Conservation (phyloP, 1,139 yeast genomes). For the Lodderomyces beijingensis region DNA sequence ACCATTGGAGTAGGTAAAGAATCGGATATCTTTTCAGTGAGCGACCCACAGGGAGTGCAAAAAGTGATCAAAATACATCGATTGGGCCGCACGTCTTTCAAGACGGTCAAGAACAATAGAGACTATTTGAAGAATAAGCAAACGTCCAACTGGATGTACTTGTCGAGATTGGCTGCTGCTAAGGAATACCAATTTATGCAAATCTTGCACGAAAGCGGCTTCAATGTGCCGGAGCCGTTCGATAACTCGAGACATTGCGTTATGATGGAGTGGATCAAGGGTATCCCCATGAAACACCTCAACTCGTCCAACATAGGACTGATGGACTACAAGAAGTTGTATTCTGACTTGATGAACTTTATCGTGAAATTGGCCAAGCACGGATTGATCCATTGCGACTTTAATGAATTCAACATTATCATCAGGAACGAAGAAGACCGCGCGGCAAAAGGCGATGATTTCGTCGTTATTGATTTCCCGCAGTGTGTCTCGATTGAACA, state of each 20-base stretch:
- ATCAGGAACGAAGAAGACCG: slow-evolving; percentile 53
- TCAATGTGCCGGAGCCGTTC: slow-evolving; percentile 81
- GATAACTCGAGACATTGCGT: slow-evolving; percentile 91
- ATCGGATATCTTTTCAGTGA: slow-evolving; percentile 88
- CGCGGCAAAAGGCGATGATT: slow-evolving; percentile 52
- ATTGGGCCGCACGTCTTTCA: slow-evolving; percentile 88
- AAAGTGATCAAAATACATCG: slow-evolving; percentile 86
- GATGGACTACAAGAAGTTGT: slow-evolving; percentile 62
- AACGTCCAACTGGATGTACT: slow-evolving; percentile 83
- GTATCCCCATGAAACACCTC: slow-evolving; percentile 84
- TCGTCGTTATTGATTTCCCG: slow-evolving; percentile 94
- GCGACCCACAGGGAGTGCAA: slow-evolving; percentile 59
- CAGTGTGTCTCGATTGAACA: slow-evolving; percentile 95
- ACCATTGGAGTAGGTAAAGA: slow-evolving; percentile 97
- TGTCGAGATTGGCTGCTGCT: slow-evolving; percentile 85
- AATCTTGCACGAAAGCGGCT: slow-evolving; percentile 67
- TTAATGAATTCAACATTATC: slow-evolving; percentile 92
- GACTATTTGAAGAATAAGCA: slow-evolving; percentile 76
- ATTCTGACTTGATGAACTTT: slow-evolving; percentile 81
- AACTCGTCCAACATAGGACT: slow-evolving; percentile 3
- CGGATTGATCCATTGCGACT: slow-evolving; percentile 96
- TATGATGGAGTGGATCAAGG: slow-evolving; percentile 86
- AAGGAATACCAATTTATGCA: slow-evolving; percentile 89
- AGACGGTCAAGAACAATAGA: slow-evolving; percentile 87
- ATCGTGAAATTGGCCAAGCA: slow-evolving; percentile 77